These are phyloP conservation scores for Apophysomyces trapeziformis DNA, from an alignment of 371 early-diverging fungal species.

Conservation along the genomic window DNA sequence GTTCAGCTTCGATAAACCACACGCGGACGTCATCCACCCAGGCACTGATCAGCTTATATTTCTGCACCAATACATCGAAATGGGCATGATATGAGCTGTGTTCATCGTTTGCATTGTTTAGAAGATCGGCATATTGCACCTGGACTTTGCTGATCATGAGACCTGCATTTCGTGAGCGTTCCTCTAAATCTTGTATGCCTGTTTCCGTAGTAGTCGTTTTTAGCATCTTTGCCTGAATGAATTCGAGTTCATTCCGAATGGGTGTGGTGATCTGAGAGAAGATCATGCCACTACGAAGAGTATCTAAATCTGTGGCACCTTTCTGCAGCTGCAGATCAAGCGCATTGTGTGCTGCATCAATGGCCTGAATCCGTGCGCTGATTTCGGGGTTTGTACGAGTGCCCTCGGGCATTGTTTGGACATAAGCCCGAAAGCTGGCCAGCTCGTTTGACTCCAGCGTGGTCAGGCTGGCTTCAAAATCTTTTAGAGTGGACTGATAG, in stretches of 20 bases:
- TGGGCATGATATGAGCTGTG: constrained; percentile 33
- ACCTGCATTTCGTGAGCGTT: constrained; percentile 34
- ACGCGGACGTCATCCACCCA: constrained; percentile 59
- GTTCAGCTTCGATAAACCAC: constrained; percentile 55
- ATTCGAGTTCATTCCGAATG: constrained; percentile 50
- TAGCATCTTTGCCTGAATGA: constrained; percentile 49
- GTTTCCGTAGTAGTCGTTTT: constrained; percentile 39
- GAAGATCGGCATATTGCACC: constrained; percentile 30
- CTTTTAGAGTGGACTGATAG: constrained; percentile 6
- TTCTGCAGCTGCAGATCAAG: constrained; percentile 14
- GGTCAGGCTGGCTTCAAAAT: constrained; percentile 16
- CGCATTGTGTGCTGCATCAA: constrained; percentile 35
- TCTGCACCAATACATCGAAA: constrained; percentile 34
- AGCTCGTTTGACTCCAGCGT: constrained; percentile 19
- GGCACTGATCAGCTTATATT: constrained; percentile 37
- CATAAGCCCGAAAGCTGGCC: constrained; percentile 13
- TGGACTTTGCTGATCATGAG: constrained; percentile 28
- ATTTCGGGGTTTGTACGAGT: constrained; percentile 20
- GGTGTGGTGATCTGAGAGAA: constrained; percentile 25
- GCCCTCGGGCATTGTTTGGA: constrained; percentile 13
- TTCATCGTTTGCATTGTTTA: constrained; percentile 7
- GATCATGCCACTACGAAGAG: constrained; percentile 4
- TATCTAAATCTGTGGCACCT: constrained; percentile 8
- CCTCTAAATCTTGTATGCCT: constrained; percentile 46
- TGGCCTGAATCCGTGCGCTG: constrained; percentile 26